Percentiles rank a stretch among this genome's conserved stretches.
Conservation (phyloP, 805 yeast genomes). For the Saturnispora kantuleensis region DNA sequence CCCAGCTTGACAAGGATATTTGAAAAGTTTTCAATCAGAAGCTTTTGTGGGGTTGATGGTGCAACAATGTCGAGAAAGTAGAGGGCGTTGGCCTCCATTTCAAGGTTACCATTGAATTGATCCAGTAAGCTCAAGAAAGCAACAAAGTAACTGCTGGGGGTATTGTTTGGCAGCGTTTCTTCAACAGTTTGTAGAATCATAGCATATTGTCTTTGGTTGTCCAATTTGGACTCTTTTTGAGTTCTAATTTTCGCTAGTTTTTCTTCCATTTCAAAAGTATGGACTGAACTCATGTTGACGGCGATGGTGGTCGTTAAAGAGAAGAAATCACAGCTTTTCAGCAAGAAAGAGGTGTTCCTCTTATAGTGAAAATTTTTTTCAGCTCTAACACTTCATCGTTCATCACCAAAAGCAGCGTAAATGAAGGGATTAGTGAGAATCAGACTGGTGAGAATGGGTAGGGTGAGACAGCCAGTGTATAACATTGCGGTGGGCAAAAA, state of each 20-base stretch:
- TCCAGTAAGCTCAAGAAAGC: slow-evolving; percentile 76
- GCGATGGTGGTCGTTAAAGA: too few relatives aligned
- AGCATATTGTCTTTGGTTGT: slow-evolving; percentile 80
- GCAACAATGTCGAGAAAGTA: slow-evolving; percentile 75
- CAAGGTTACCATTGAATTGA: slow-evolving; percentile 34
- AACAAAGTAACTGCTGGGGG: slow-evolving; percentile 77
- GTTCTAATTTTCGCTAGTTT: slow-evolving; percentile 58
- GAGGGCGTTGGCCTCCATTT: slow-evolving; percentile 54
- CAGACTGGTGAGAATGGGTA: slow-evolving; percentile 87
- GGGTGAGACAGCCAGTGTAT: slow-evolving; percentile 77
- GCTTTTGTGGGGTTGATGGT: slow-evolving; percentile 59
- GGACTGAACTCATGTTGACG: background rate
- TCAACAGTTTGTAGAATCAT: slow-evolving; percentile 82
- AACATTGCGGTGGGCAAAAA: slow-evolving; percentile 84
- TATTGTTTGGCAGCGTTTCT: slow-evolving; percentile 53
- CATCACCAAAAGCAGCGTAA: background rate
- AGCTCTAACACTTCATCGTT: background rate
- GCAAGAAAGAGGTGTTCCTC: background rate
- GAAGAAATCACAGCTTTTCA: background rate
- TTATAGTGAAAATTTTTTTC: background rate
- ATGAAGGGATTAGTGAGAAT: slow-evolving; percentile 75
- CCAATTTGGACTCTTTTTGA: slow-evolving; percentile 70
- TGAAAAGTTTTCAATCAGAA: slow-evolving; percentile 65
- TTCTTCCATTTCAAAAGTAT: slow-evolving; percentile 43
- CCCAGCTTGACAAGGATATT: slow-evolving; percentile 74